phyloP scores from a whole-genome alignment of 805 yeast genomes.

The Wickerhamiella nectarea region DNA sequence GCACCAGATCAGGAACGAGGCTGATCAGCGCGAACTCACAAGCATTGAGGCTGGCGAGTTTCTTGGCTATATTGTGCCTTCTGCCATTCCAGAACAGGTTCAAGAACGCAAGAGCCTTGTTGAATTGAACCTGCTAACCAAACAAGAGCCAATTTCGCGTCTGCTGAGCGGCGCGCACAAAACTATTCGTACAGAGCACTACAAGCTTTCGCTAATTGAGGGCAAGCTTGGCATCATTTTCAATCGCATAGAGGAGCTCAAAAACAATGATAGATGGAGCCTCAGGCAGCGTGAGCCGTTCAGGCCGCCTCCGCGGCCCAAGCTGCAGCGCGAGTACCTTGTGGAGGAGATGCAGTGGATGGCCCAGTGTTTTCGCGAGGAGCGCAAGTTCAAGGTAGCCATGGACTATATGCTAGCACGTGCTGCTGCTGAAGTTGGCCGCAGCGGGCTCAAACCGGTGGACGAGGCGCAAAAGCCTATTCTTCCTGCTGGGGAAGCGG shows the following conservation, averaged over 20 bases:
- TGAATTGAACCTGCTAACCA: conserved; percentile 75
- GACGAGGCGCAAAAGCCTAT: background rate
- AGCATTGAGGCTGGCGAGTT: conserved; percentile 7
- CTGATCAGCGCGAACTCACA: background rate
- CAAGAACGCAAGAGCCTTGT: conserved; percentile 40
- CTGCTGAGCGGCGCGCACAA: conserved; percentile 77
- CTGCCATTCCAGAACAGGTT: conserved; percentile 27
- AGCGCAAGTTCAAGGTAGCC: conserved; percentile 52
- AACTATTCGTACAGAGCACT: conserved; percentile 69
- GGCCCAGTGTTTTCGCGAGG: conserved; percentile 63
- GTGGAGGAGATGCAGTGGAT: conserved; percentile 75
- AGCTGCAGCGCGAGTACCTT: conserved; percentile 58
- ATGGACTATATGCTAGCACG: conserved; percentile 36
- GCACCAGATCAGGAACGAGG: background rate
- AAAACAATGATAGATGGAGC: conserved; percentile 80
- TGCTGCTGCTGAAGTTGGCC: conserved; percentile 38
- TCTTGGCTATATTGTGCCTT: conserved; percentile 24
- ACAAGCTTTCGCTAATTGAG: conserved; percentile 72
- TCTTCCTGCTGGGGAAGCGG: background rate
- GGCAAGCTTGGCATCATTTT: conserved; percentile 83
- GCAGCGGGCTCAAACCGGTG: conserved; percentile 37
- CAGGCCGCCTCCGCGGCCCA: conserved; percentile 45
- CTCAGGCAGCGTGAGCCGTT: conserved; percentile 67
- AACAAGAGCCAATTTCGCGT: conserved; percentile 72
- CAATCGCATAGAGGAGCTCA: conserved; percentile 82